phyloP scores from a whole-genome alignment of 1,284 basidiomycete species.

The Tilletia walkeri region DNA sequence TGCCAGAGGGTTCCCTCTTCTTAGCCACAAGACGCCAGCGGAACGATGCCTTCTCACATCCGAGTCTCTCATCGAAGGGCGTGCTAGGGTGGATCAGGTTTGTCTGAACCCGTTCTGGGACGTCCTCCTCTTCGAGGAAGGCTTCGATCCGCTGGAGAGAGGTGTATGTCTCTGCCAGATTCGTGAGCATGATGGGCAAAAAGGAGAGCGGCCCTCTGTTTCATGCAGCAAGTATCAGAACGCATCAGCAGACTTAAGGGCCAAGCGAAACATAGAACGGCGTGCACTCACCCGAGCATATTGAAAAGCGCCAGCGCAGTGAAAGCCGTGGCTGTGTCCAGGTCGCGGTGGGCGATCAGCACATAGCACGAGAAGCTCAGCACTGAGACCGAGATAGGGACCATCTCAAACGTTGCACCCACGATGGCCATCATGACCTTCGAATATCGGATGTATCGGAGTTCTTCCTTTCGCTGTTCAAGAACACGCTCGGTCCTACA shows the following conservation, averaged over 20 bases:
- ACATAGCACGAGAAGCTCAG: slow-evolving; percentile 5
- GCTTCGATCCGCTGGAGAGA: not conserved
- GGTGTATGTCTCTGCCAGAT: slow-evolving; percentile 11
- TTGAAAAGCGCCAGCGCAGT: slow-evolving; percentile 41
- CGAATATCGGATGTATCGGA: slow-evolving; percentile 32
- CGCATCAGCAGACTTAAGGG: too few species aligned
- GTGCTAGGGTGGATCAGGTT: not conserved
- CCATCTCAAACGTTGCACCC: slow-evolving; percentile 1
- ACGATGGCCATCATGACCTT: slow-evolving; percentile 32
- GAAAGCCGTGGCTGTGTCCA: slow-evolving; percentile 37
- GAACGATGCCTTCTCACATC: slow-evolving; percentile 67
- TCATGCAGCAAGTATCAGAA: not conserved
- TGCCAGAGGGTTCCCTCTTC: not conserved
- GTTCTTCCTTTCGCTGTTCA: slow-evolving; percentile 1
- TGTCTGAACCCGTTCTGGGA: slow-evolving; percentile 8
- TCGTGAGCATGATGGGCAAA: slow-evolving; percentile 9
- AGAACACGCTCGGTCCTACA: slow-evolving; percentile 1
- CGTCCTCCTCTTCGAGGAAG: slow-evolving; percentile 12
- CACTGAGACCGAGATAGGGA: slow-evolving; percentile 6
- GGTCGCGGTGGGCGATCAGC: not conserved
- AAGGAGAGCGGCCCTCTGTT: slow-evolving; percentile 4
- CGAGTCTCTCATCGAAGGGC: slow-evolving; percentile 60
- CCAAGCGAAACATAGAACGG: not conserved
- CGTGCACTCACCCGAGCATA: not conserved
- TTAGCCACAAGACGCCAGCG: slow-evolving; percentile 37